Base-by-base conservation (phyloP, 345 rosid species). In the Erysimum cheiranthoides region DNA sequence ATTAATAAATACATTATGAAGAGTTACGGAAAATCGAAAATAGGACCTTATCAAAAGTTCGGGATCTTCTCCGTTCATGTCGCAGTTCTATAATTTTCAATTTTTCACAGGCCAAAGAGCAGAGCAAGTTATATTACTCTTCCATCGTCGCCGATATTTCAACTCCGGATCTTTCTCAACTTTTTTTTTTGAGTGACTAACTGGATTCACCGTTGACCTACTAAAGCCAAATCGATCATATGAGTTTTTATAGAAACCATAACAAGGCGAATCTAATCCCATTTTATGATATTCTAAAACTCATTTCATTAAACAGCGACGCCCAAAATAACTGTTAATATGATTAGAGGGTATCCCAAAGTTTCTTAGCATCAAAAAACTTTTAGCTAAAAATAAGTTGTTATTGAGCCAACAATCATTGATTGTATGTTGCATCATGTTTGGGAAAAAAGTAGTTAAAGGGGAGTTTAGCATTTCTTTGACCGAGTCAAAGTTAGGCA, bases 401-500 rank as follows among this genome's bases (percentile, higher is more conserved):
- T 4, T 3, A 12, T 1, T 40, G 46, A 40, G 46, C 46, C 46
- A 40, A 12, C 46, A 40, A 40, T 40, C 2, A 1, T n/a, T 43
- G 34, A 57, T 46, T 17, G 31, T 72, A 62, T 51, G 16, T 50
- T 72, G 78, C 66, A 54, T 74, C 49, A 74, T 42, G 71, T 54
- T 42, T 65, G 61, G 18, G 40, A 57, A 77, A 66, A 77, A 65
- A 46, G 17, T 62, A 36, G 75, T 54, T 63, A 77, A 71, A 65
- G 52, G 49, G 17, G 0, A 31, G 31, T 18, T 45, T 56, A 38
- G 11, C 66, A 64, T 70, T 70, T 71, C 31, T 71, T 64, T 77
- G 76, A 70, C 80, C 38, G 2, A 59, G 73, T 78, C 77, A 71
- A 78, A 71, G 81, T 78, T 78, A 66, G 77, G 81, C 76, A 71